phyloP scores from a whole-genome alignment of 164 flowering plant genomes.

The Berberis vulgaris region DNA sequence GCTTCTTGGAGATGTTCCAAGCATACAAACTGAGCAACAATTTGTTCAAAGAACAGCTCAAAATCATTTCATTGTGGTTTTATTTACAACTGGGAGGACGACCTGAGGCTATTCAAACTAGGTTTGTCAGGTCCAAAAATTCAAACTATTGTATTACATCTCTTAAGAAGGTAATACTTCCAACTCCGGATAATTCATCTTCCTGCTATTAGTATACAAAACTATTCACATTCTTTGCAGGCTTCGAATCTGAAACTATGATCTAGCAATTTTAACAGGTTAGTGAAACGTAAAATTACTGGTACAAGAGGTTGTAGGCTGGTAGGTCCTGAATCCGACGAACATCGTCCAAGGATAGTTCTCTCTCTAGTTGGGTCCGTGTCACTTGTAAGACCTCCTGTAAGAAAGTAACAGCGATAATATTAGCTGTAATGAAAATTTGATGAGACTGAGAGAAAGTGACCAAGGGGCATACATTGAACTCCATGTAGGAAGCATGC shows the following conservation, averaged over 20 bases:
- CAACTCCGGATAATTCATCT: too few relatives aligned
- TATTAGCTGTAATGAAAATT: not conserved
- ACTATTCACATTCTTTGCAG: not conserved
- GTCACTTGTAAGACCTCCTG: slow-evolving; percentile 88
- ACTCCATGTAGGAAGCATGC: slow-evolving; percentile 97
- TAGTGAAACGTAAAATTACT: slow-evolving; percentile 20
- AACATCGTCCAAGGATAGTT: slow-evolving; percentile 70
- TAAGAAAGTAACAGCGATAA: not conserved
- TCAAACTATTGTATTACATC: too few relatives aligned
- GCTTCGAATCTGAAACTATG: not conserved
- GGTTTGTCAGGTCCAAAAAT: too few relatives aligned
- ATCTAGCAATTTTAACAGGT: not conserved
- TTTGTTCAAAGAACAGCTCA: too few relatives aligned
- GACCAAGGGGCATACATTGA: slow-evolving; percentile 49
- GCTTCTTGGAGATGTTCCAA: too few relatives aligned
- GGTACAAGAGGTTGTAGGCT: slow-evolving; percentile 76
- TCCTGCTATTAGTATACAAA: too few relatives aligned
- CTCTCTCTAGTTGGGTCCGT: slow-evolving; percentile 76
- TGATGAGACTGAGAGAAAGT: slow-evolving; percentile 12
- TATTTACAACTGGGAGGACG: too few relatives aligned
- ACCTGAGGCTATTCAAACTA: too few relatives aligned
- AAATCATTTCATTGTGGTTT: too few relatives aligned
- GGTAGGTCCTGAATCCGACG: slow-evolving; percentile 71
- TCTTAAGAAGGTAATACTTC: too few relatives aligned
- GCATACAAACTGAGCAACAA: too few relatives aligned